Evolutionary conservation across 2,329 filamentous ascomycete genomes (phyloP), one percentile per base, ranked within the genome.

Genomic region (Samsoniella hepiali): DNA sequence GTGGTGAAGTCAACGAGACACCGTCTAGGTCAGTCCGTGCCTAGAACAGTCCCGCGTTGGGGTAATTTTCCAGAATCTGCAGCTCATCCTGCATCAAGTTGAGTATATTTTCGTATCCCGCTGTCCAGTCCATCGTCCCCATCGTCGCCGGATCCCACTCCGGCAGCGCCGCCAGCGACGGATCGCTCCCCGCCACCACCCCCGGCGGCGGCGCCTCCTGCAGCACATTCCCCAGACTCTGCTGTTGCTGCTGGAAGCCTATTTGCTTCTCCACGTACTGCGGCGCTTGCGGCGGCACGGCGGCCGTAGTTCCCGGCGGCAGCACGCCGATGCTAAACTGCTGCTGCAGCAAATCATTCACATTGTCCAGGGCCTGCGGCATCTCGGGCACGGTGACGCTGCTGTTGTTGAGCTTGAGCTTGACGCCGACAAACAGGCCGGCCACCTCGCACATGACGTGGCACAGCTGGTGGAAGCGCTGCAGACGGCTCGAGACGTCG

Each of bases 401-500:
- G 44, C 40, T 55, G 51, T 62, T 62, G 59, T 62, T 62, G 50
- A 62, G 50, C 59, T 62, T 62, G 59, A 62, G 59, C 59, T 62
- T 88, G 36, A 85, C 82, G 68, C 88, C 83, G 6, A 88, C 77
- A 67, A 89, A 90, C 4, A 88, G 74, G 51, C 77, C 78, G 5
- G 87, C 85, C 3, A 89, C 84, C 61, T 84, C 84, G 65, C 81
- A 80, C 71, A 89, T 85, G 32, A 89, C 80, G 38, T 82, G 79
- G 67, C 84, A 88, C 32, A 90, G 78, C 31, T 81, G 82, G 68
- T 86, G 82, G 13, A 90, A 77, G 68, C 85, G 86, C 36, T 83
- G 79, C 32, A 86, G 80, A 2, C 84, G 81, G 68, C 87, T 82
- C 0, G 86, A 88, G 1, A 81, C 74, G 3, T 77, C 76, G 55